Base-by-base conservation (phyloP, 352 stramenopile species). In the Plasmopara viticola region DNA sequence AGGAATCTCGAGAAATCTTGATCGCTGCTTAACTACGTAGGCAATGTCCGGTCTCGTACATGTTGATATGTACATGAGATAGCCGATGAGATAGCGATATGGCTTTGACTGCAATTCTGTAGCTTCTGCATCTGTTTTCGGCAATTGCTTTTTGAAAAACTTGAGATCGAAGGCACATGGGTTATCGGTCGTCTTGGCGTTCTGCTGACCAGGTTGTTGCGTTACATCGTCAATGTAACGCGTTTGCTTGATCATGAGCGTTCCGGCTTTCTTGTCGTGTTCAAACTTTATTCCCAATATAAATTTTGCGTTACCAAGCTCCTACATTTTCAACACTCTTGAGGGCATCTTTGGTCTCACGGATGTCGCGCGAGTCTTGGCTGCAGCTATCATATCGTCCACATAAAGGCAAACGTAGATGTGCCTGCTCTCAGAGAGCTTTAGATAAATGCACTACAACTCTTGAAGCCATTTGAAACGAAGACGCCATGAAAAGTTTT, bases 271-370 rank as follows among this genome's bases (percentile, higher is more conserved):
- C 18, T 38, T 15, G 14, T 66, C 48, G 29, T 58, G 50, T 4
- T 59, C 44, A 2, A 71, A 58, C 13, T 71, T 48, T 51, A 68
- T 63, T 0, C 54, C 58, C 14, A 64, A 12, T 2, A 68, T 58
- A 37, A 63, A 59, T 4, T 15, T 51, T 62, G 14, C 5, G 29
- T 52, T 1, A 6, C 53, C 45, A 9, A 66, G 8, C 5, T 64
- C 53, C 20, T 66, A 60, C 37, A 63, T 66, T 35, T 48, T 58
- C 0, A 35, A 12, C 31, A 35, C 10, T 35, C 31, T 35, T 25
- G 20, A 25, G 20, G 10, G 31, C 31, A 35, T 35, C 10, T 35
- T 35, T 35, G 31, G 5, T 4, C 4, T 35, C 31, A 12, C 6
- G 40, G 15, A 60, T 57, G 14, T 56, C 50, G 29, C 10, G n/a